phyloP scores from a whole-genome alignment of 805 yeast genomes.

The Zygoascus ofunaensis region DNA sequence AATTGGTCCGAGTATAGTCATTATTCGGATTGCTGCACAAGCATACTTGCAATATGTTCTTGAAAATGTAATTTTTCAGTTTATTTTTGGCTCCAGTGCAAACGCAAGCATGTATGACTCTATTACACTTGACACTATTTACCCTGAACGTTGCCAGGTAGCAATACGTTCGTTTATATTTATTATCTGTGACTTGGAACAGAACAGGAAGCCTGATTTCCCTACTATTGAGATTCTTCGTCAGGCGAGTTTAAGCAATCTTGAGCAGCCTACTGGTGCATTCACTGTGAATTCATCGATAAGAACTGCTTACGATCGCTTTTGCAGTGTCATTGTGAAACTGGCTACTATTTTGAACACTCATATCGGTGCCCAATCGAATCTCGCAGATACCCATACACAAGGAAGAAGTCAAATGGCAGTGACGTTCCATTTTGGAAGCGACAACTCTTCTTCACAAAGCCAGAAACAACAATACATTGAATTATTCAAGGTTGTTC shows the following conservation, averaged over 20 bases:
- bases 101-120: constrained; percentile 36
- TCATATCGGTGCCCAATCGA: constrained; percentile 42
- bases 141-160: constrained; percentile 62
- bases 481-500: constrained; percentile 58
- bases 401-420: constrained; percentile 32
- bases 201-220: constrained; percentile 57
- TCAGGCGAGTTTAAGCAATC: constrained; percentile 2
- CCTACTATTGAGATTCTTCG: constrained; percentile 47
- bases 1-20: constrained; percentile 58
- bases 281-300: constrained; percentile 17
- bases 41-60: constrained; percentile 70
- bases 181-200: constrained; percentile 54
- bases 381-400: constrained; percentile 27
- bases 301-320: constrained; percentile 53
- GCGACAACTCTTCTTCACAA: constrained; percentile 20
- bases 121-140: constrained; percentile 44
- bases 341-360: constrained; percentile 53
- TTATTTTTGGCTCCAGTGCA: constrained; percentile 32
- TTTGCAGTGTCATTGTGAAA: constrained; percentile 47
- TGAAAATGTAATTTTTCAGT: constrained; percentile 67
- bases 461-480: constrained; percentile 33
- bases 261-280: constrained; percentile 8
- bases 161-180: constrained; percentile 63
- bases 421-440: constrained; percentile 31
- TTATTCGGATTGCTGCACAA: constrained; percentile 69